phyloP scores from a whole-genome alignment of 306 rosid genomes.

The Vachellia collinsii region DNA sequence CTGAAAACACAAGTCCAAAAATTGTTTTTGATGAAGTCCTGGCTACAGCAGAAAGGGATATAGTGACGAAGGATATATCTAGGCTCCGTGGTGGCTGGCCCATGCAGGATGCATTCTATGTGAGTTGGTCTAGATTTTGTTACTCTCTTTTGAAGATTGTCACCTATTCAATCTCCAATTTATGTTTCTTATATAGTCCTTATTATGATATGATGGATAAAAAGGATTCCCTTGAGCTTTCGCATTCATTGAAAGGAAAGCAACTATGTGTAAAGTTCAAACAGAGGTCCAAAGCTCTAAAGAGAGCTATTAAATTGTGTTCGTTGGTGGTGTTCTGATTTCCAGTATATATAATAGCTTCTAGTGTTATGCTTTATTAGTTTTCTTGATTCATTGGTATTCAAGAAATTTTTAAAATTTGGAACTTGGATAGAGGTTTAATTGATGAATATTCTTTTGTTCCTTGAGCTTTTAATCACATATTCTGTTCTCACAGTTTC shows the following conservation, averaged over 20 bases:
- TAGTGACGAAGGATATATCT: constrained; percentile 86
- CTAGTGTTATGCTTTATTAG: constrained; percentile 5
- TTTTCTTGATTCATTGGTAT: neutral
- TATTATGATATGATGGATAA: neutral
- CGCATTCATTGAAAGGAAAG: neutral
- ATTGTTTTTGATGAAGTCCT: constrained; percentile 91
- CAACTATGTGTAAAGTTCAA: neutral
- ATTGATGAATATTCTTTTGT: neutral
- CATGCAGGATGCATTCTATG: constrained; percentile 96
- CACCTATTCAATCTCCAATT: constrained; percentile 13
- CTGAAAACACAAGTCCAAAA: constrained; percentile 83
- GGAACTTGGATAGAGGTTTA: neutral
- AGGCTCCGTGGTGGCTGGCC: constrained; percentile 99
- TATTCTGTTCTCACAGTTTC: neutral
- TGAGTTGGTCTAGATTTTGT: constrained; percentile 53
- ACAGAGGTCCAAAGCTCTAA: neutral
- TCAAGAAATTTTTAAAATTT: neutral
- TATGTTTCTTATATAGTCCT: constrained; percentile 12
- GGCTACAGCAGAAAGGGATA: constrained; percentile 89
- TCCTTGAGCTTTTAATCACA: neutral
- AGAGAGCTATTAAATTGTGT: neutral
- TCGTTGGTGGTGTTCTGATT: neutral
- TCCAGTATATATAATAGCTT: neutral
- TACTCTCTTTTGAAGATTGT: neutral
- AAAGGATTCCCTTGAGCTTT: neutral